A percentile compares a stretch with the other conserved stretches of the same genome.
Evolutionary conservation across 768 basidiomycete species (phyloP).

Genomic region (Tricholoma bakamatsutake): DNA sequence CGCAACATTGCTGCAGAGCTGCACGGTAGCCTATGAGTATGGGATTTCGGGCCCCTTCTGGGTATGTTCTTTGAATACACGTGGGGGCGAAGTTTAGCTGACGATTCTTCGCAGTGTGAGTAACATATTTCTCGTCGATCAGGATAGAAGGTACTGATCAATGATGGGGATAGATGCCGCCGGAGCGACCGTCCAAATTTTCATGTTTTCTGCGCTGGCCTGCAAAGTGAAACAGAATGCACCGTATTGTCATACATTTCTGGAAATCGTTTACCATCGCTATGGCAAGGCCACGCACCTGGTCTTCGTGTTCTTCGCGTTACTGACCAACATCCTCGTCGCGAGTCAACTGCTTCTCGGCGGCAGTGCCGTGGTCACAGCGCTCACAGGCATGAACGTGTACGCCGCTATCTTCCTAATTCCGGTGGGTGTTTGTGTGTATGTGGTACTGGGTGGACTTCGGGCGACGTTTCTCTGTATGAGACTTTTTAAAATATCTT

Average conservation of each 20-base stretch:
- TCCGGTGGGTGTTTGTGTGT: slow-evolving; percentile 39
- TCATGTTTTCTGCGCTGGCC: slow-evolving; percentile 47
- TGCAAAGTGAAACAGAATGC: slow-evolving; percentile 57
- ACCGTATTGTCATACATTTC: slow-evolving; percentile 50
- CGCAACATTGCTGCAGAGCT: no score
- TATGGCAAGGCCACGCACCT: slow-evolving; percentile 43
- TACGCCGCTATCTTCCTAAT: slow-evolving; percentile 39
- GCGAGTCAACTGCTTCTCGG: slow-evolving; percentile 45
- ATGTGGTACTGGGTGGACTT: slow-evolving; percentile 35
- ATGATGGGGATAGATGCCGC: slow-evolving; percentile 25
- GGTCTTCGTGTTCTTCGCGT: slow-evolving; percentile 47
- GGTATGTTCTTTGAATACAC: no score
- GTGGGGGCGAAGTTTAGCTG: no score
- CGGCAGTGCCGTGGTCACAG: slow-evolving; percentile 39
- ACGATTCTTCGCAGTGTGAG: no score
- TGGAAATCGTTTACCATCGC: slow-evolving; percentile 47
- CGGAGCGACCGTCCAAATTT: slow-evolving; percentile 48
- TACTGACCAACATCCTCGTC: slow-evolving; percentile 45
- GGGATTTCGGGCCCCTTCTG: no score
- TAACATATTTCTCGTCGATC: no score
- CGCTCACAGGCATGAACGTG: slow-evolving; percentile 40
- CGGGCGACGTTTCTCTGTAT: slow-evolving; percentile 38
- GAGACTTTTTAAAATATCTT: background rate
- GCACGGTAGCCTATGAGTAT: no score
- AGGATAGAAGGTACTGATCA: no score